Base-by-base conservation (phyloP, 768 basidiomycete species). In the Cystofilobasidium macerans region DNA sequence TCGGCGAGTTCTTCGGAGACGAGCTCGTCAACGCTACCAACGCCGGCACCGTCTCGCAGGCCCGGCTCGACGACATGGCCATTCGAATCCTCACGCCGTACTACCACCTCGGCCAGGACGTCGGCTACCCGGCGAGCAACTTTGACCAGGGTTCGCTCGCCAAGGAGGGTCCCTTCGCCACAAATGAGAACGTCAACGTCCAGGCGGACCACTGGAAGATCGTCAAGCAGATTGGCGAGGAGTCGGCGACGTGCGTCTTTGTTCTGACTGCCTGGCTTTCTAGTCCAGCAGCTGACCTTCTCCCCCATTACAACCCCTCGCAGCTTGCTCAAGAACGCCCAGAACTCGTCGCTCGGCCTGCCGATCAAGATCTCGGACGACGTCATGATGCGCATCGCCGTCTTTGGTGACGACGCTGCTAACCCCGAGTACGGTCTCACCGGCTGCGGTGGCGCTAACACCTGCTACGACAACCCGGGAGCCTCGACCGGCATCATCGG, bases 21-120 rank as follows among this genome's bases (percentile, higher is more conserved):
- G 57, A 65, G 35, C 64, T 65, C 43, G 40, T 57, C 35, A 30
- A 58, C 26, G 24, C 40, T 8, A 42, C 47, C 45, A n/a, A 36
- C n/a, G 30, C 56, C 28, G 64, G 57, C 16, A 30, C 43, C 11
- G 38, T 65, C 18, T 24, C 26, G 26, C 45, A 51, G 43, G 64
- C 38, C 12, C 38, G 64, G 35, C 36, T 65, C 2, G 45, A 26
- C 42, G 64, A 65, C 73, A 81, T 87, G 80, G 86, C 86, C 0
- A 81, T 81, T 5, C 83, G 87, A 28, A 84, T 87, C 68, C 73
- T 88, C 16, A 85, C n/a, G 2, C 71, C 81, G 9, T 88, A 83
- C 82, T 84, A 73, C 62, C 69, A 69, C 9, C 68, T 75, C 24
- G 71, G 72, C 42, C 79, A 78, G 76, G 85, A 91, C 74, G 72